Conservation (phyloP, 306 rosid species). For the Prunus dulcis region DNA sequence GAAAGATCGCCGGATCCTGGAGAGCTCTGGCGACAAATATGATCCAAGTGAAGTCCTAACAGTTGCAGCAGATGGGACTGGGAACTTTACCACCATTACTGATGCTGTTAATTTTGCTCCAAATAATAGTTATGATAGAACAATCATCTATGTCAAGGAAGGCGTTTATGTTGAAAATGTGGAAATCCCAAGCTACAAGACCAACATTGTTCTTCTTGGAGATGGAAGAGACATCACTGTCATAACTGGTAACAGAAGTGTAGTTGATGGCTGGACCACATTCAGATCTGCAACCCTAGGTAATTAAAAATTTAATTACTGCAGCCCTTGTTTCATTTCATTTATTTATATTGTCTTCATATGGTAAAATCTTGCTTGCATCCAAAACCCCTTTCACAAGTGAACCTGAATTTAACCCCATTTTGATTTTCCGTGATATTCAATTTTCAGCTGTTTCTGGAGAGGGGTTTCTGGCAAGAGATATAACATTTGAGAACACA, state of each 20-base stretch:
- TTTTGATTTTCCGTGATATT: neutral
- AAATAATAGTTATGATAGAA: constrained; percentile 57
- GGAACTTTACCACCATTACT: constrained; percentile 61
- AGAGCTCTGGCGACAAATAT: constrained; percentile 36
- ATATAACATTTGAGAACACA: constrained; percentile 56
- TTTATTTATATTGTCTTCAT: neutral
- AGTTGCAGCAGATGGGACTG: constrained; percentile 68
- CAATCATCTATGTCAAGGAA: constrained; percentile 49
- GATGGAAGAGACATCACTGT: constrained; percentile 68
- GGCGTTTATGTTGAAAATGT: constrained; percentile 73
- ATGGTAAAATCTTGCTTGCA: neutral
- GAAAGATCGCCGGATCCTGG: constrained; percentile 26
- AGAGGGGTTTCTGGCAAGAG: constrained; percentile 79
- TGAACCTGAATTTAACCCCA: neutral
- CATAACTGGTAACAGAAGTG: constrained; percentile 58
- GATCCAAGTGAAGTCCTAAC: constrained; percentile 40
- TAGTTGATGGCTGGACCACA: constrained; percentile 61
- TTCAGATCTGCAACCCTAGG: constrained; percentile 84
- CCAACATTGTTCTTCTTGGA: constrained; percentile 67
- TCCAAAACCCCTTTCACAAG: neutral
- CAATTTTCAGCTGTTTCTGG: constrained; percentile 59
- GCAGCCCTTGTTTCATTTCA: neutral
- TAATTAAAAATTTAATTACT: neutral
- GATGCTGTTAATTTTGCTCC: constrained; percentile 69
- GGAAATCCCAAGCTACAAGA: constrained; percentile 61